Conservation (phyloP, 495 filamentous ascomycete species). For the Tuber indicum region DNA sequence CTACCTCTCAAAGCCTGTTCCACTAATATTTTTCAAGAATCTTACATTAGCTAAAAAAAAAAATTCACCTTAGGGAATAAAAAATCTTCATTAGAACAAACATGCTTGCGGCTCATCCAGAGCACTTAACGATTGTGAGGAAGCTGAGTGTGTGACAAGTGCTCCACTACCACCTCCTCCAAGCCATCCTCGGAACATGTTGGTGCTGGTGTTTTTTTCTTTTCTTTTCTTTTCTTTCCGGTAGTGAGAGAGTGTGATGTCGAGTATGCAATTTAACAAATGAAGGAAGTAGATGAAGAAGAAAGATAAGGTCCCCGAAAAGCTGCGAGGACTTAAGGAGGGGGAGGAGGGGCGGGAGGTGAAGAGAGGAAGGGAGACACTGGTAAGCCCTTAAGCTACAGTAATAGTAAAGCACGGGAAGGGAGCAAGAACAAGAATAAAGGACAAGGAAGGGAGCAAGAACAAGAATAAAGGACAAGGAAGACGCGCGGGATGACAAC, state of each 20-base stretch:
- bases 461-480: not conserved
- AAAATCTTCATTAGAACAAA: constrained; percentile 43
- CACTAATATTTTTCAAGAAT: constrained; percentile 45
- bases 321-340: not conserved
- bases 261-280: not conserved
- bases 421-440: not conserved
- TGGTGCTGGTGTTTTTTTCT: not conserved
- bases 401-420: not conserved
- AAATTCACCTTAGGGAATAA: constrained; percentile 15
- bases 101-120: constrained; percentile 56
- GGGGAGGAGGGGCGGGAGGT: not conserved
- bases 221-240: not conserved
- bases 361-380: constrained; percentile 3
- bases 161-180: constrained; percentile 19
- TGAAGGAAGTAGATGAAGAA: constrained; percentile 7
- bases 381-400: not conserved
- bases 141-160: constrained; percentile 36
- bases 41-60: constrained; percentile 17
- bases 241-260: not conserved
- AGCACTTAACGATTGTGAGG: constrained; percentile 55
- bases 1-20: constrained; percentile 58
- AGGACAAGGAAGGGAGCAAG: not conserved
- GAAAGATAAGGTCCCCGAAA: not conserved
- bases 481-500: not conserved
- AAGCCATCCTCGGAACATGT: constrained; percentile 37